Percentiles rank a stretch among this genome's conserved stretches.
phyloP scores from a whole-genome alignment of 179 eudicot species.

The Gypsophila paniculata region DNA sequence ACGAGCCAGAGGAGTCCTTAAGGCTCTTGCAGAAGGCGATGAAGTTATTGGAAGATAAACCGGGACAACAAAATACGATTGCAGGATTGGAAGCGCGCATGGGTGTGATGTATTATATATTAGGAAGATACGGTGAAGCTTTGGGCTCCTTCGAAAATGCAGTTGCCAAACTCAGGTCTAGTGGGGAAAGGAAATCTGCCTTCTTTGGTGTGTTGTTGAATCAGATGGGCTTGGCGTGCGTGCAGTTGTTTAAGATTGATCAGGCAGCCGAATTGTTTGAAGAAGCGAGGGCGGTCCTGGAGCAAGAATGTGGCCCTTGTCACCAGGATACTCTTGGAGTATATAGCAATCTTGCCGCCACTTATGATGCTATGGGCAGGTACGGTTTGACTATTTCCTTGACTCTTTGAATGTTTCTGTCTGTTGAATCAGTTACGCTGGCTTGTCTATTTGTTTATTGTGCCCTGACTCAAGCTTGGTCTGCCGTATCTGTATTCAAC shows the following conservation, averaged over 20 bases:
- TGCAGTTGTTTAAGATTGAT: constrained; percentile 86
- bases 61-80: constrained; percentile 83
- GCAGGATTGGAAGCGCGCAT: constrained; percentile 93
- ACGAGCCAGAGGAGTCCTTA: constrained; percentile 90
- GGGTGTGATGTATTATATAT: constrained; percentile 88
- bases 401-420: background rate
- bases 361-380: constrained; percentile 99
- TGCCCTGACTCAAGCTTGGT: too few relatives aligned
- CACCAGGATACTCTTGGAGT: constrained; percentile 97
- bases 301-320: constrained; percentile 90
- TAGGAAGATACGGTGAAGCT: constrained; percentile 79
- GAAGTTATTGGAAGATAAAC: constrained; percentile 78
- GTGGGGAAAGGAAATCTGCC: constrained; percentile 91
- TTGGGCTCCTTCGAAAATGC: constrained; percentile 67
- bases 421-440: background rate
- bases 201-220: constrained; percentile 91
- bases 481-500: too few relatives aligned
- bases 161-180: constrained; percentile 70
- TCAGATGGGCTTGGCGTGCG: constrained; percentile 96
- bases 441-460: constrained; percentile 2
- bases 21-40: constrained; percentile 76
- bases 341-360: constrained; percentile 96
- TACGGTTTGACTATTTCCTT: constrained; percentile 25
- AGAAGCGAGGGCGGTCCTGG: constrained; percentile 89
- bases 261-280: constrained; percentile 96